A percentile compares a stretch with the other conserved stretches of the same genome.
Evolutionary conservation across 345 rosid species (phyloP).

Genomic region (Mangifera indica): DNA sequence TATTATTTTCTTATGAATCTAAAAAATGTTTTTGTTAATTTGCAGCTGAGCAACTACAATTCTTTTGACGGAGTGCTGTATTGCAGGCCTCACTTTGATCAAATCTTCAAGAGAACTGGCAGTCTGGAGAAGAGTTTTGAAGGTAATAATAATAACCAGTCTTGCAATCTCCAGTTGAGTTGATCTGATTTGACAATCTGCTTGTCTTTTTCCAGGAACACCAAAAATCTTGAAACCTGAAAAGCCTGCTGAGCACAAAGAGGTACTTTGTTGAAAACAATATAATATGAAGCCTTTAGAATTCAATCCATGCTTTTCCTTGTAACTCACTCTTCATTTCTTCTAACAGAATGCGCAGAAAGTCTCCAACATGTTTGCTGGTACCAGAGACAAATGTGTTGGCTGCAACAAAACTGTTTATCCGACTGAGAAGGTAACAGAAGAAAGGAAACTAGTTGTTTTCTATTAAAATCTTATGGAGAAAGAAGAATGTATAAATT

Average conservation of each 20-base stretch:
- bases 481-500: too few species aligned
- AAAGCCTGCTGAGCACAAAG: constrained; percentile 31
- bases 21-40: too few species aligned
- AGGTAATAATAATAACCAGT: constrained; percentile 28
- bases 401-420: constrained; percentile 51
- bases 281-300: not conserved
- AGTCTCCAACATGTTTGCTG: constrained; percentile 46
- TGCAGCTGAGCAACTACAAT: constrained; percentile 57
- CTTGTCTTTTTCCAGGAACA: constrained; percentile 35
- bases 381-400: constrained; percentile 57
- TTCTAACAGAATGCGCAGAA: constrained; percentile 39
- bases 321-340: not conserved
- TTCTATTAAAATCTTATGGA: too few species aligned
- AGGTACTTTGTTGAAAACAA: constrained; percentile 31
- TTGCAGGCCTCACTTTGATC: constrained; percentile 70
- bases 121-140: constrained; percentile 65
- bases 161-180: not conserved
- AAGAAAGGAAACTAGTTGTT: not conserved
- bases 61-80: constrained; percentile 68
- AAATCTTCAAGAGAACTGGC: constrained; percentile 67
- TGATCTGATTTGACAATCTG: not conserved
- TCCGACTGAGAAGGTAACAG: constrained; percentile 57
- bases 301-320: too few species aligned
- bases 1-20: not conserved
- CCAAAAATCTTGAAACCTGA: constrained; percentile 59